Conservation (phyloP, 768 basidiomycete genomes). For the Pluteus cervinus region DNA sequence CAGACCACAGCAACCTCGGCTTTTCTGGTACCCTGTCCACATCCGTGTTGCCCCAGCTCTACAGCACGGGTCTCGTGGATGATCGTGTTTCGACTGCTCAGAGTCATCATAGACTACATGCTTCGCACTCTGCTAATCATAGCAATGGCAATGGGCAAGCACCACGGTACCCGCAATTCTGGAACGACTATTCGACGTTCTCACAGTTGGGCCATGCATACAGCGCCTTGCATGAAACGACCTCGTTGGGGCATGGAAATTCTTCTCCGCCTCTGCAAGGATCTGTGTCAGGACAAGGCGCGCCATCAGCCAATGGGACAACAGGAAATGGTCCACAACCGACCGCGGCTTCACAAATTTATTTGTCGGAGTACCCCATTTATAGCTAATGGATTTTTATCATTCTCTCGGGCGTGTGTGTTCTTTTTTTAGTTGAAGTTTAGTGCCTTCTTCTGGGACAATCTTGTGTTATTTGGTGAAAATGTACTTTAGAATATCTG, state of each 20-base stretch:
- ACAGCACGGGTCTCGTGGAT: slow-evolving; percentile 66
- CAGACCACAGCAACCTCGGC: slow-evolving; percentile 22
- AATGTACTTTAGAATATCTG: too few relatives aligned
- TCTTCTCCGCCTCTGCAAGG: too few relatives aligned
- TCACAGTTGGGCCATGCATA: slow-evolving; percentile 41
- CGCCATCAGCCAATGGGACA: too few relatives aligned
- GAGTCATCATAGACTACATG: slow-evolving; percentile 11
- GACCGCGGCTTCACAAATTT: too few relatives aligned
- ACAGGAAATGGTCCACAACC: too few relatives aligned
- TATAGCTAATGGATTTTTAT: too few relatives aligned
- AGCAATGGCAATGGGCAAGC: slow-evolving; percentile 11
- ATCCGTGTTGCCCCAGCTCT: slow-evolving; percentile 67
- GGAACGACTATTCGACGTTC: slow-evolving; percentile 51
- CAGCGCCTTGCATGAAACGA: slow-evolving; percentile 17
- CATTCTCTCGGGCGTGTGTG: too few relatives aligned
- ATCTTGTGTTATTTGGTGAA: too few relatives aligned
- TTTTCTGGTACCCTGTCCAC: slow-evolving; percentile 54
- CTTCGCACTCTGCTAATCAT: slow-evolving; percentile 12
- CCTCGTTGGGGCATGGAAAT: slow-evolving; percentile 11
- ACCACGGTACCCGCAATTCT: slow-evolving; percentile 44
- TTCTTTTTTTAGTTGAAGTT: too few relatives aligned
- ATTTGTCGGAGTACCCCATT: too few relatives aligned
- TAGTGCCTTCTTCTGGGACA: too few relatives aligned
- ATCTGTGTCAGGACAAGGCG: too few relatives aligned
- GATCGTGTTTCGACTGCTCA: slow-evolving; percentile 24